phyloP scores from a whole-genome alignment of 208 protist genomes.

The Strigomonas galati region DNA sequence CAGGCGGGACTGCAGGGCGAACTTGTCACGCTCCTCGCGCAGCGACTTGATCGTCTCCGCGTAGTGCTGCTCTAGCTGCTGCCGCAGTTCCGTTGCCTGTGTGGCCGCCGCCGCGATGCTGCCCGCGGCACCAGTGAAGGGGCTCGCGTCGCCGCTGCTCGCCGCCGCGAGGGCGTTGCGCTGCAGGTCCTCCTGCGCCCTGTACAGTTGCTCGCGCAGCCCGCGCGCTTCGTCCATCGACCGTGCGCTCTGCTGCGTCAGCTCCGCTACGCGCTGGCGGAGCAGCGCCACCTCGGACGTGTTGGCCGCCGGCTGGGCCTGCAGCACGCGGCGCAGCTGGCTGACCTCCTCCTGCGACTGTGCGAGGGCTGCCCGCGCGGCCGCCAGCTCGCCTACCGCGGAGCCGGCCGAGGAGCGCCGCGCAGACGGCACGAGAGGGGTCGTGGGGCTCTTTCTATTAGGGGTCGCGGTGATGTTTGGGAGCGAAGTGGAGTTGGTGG shows the following conservation, averaged over 20 bases:
- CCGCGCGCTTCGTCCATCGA: constrained; percentile 15
- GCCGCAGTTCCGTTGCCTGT: constrained; percentile 15
- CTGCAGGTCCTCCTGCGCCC: constrained; percentile 37
- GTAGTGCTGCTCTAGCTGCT: constrained; percentile 41
- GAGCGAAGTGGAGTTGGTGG: neutral
- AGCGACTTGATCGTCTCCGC: constrained; percentile 32
- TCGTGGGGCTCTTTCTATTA: neutral
- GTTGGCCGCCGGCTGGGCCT: neutral
- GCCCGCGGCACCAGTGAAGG: neutral
- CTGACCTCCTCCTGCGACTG: constrained; percentile 41
- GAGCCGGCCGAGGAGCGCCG: neutral
- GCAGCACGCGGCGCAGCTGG: constrained; percentile 15
- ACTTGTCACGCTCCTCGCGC: constrained; percentile 37
- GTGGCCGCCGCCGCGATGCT: constrained; percentile 5
- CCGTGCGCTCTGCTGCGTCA: constrained; percentile 12
- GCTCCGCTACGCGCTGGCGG: constrained; percentile 5
- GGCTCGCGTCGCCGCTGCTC: constrained; percentile 5
- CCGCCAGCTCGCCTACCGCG: constrained; percentile 23
- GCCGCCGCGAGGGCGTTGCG: neutral
- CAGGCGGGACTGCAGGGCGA: constrained; percentile 37
- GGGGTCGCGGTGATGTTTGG: neutral
- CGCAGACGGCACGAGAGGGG: neutral
- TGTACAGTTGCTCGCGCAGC: constrained; percentile 33
- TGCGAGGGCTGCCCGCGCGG: constrained; percentile 40
- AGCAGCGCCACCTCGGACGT: constrained; percentile 10